Evolutionary conservation across 139 green algal genomes (phyloP).

Genomic region (Eudorina sp.): DNA sequence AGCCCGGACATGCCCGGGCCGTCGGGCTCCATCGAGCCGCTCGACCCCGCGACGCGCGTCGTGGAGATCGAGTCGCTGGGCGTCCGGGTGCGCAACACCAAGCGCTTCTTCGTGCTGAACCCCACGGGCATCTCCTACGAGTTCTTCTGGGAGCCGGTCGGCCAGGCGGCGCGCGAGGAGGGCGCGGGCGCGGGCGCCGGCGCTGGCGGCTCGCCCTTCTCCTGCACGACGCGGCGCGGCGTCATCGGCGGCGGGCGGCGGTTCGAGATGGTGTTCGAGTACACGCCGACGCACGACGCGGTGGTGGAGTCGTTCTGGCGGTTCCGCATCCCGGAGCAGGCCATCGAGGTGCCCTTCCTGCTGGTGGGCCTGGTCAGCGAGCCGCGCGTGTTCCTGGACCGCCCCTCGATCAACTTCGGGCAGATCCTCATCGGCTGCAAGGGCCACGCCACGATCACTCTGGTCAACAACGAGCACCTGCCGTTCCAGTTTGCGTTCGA

Average conservation of each 20-base stretch:
- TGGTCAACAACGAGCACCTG: conserved; percentile 83
- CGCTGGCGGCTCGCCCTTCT: conserved; percentile 17
- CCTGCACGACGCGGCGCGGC: conserved; percentile 54
- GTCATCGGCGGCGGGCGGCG: conserved; percentile 70
- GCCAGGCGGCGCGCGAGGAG: neutral
- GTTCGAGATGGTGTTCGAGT: conserved; percentile 91
- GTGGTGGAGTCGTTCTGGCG: conserved; percentile 84
- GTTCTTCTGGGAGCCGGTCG: conserved; percentile 76
- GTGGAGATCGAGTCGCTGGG: conserved; percentile 85
- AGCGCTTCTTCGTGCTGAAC: conserved; percentile 88
- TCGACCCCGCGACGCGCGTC: conserved; percentile 78
- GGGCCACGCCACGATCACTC: conserved; percentile 42
- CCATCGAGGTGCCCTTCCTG: conserved; percentile 79
- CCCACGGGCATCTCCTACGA: conserved; percentile 85
- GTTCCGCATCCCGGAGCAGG: conserved; percentile 82
- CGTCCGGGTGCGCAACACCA: conserved; percentile 77
- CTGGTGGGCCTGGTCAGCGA: conserved; percentile 80
- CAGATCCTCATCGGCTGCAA: conserved; percentile 63
- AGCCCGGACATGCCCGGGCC: conserved; percentile 74
- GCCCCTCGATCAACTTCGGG: conserved; percentile 81
- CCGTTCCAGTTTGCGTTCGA: conserved; percentile 84
- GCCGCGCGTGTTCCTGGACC: conserved; percentile 80
- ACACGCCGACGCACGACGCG: conserved; percentile 65
- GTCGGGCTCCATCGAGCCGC: conserved; percentile 64
- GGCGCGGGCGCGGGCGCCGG: neutral